These are phyloP conservation scores for Hortaea werneckii DNA, from an alignment of 2,329 filamentous ascomycete genomes.

Conservation along the genomic window DNA sequence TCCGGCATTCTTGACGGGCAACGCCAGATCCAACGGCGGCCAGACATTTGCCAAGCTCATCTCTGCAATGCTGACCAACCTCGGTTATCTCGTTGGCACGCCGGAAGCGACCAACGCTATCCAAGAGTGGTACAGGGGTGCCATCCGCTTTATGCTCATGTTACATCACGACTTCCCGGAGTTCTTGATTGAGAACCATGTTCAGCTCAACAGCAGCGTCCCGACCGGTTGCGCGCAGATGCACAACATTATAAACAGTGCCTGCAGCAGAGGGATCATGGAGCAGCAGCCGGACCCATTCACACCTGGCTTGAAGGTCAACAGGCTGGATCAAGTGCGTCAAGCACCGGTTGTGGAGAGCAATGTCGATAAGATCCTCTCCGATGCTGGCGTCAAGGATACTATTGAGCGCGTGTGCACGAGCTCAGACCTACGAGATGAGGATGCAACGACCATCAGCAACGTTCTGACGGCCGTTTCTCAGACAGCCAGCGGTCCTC, in stretches of 20 bases:
- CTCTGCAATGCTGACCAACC: constrained; percentile 42
- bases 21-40: constrained; percentile 37
- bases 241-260: constrained; percentile 77
- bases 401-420: constrained; percentile 40
- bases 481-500: constrained; percentile 38
- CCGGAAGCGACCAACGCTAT: constrained; percentile 57
- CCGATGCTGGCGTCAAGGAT: constrained; percentile 43
- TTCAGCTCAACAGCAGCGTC: constrained; percentile 69
- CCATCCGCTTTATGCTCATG: constrained; percentile 71
- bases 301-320: constrained; percentile 62
- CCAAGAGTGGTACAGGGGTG: constrained; percentile 76
- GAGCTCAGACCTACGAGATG: constrained; percentile 48
- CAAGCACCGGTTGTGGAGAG: constrained; percentile 56
- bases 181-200: constrained; percentile 80
- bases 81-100: constrained; percentile 70
- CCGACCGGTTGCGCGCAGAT: constrained; percentile 78
- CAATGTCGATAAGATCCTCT: constrained; percentile 46
- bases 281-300: constrained; percentile 63
- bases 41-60: constrained; percentile 58
- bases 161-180: constrained; percentile 92
- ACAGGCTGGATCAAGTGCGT: constrained; percentile 64
- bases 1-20: constrained; percentile 56
- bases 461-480: constrained; percentile 47
- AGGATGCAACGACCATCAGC: constrained; percentile 65
- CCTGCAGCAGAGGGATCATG: constrained; percentile 58